Evolutionary conservation across 805 yeast genomes (phyloP).

Genomic region (Wickerhamiella spandovensis): DNA sequence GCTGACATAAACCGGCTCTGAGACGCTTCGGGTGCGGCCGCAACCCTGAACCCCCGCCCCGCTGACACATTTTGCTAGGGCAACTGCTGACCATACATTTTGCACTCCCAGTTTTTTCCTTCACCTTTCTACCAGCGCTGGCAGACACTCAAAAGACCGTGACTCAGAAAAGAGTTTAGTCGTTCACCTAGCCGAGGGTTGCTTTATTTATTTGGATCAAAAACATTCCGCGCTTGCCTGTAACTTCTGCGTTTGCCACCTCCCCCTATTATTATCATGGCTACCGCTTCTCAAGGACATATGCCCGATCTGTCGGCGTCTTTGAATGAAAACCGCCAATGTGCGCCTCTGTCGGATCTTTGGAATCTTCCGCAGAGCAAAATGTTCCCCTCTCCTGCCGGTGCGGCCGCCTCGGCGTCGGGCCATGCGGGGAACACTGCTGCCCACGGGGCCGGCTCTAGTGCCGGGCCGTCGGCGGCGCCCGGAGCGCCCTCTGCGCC

Average conservation of each 20-base stretch:
- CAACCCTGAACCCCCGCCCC: background rate
- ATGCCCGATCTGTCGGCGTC: slow-evolving; percentile 19
- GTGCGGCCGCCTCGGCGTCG: background rate
- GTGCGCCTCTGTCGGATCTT: slow-evolving; percentile 18
- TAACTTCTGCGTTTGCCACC: background rate
- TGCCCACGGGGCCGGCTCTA: background rate
- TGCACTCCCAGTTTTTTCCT: background rate
- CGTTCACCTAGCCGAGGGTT: background rate
- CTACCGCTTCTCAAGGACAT: slow-evolving; percentile 20
- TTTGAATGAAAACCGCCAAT: slow-evolving; percentile 14
- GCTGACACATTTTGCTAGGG: background rate
- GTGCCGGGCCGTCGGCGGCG: background rate
- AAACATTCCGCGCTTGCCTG: background rate
- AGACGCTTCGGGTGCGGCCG: background rate
- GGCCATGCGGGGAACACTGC: background rate
- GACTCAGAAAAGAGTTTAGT: background rate
- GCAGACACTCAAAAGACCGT: background rate
- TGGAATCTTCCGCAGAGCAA: slow-evolving; percentile 17
- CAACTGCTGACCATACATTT: background rate
- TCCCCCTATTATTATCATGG: slow-evolving; percentile 9
- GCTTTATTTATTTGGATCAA: slow-evolving; percentile 3
- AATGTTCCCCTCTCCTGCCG: slow-evolving; percentile 6
- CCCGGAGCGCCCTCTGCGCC: background rate
- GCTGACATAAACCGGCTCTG: background rate
- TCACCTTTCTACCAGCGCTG: background rate